Conservation (phyloP, 345 rosid species). For the Heritiera littoralis region DNA sequence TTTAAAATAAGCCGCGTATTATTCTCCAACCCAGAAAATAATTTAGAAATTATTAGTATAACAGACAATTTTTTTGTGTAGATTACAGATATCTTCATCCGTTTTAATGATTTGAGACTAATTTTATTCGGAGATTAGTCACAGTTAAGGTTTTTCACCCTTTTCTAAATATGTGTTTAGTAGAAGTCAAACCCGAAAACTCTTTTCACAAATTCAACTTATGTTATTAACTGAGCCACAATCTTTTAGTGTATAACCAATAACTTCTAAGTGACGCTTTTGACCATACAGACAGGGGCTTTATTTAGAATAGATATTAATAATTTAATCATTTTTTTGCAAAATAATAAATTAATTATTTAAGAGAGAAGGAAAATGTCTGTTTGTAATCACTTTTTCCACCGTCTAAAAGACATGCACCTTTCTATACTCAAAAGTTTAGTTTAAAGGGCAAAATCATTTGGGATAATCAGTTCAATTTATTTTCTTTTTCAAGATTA, state of each 20-base stretch:
- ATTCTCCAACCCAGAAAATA: background rate
- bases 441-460: background rate
- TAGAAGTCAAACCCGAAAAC: no score
- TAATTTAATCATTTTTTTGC: background rate
- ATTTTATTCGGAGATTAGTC: no score
- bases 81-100: no score
- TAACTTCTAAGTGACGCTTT: no score
- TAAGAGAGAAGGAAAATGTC: conserved; percentile 10
- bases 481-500: background rate
- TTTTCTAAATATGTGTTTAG: no score
- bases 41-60: background rate
- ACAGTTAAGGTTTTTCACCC: no score
- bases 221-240: no score
- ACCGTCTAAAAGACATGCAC: conserved; percentile 28
- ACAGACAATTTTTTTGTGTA: background rate
- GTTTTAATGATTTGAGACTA: no score
- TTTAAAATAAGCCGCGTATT: background rate
- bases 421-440: conserved; percentile 21
- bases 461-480: background rate
- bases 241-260: no score
- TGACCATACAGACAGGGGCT: conserved; percentile 31
- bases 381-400: conserved; percentile 34
- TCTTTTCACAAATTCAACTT: no score
- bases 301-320: background rate
- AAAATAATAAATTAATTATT: background rate